Percentiles rank a stretch among this genome's conserved stretches.
These are phyloP conservation scores for Allium cepa DNA, from an alignment of 106 monocot species.

Conservation along the genomic window DNA sequence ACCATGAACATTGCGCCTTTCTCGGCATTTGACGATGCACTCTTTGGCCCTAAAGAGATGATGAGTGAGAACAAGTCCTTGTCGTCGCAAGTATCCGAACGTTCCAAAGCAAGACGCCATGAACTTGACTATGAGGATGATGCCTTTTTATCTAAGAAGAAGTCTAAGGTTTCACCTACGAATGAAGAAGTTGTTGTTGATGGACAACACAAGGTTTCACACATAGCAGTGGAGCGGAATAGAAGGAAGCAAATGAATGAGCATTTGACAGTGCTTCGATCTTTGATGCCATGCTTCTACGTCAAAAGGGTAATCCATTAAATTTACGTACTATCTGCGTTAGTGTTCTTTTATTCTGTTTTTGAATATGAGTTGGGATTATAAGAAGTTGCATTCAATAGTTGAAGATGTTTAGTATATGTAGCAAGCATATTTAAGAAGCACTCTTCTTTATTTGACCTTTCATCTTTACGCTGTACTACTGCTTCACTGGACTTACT, in stretches of 20 bases:
- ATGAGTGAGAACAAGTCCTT: not conserved
- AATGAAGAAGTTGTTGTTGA: not conserved
- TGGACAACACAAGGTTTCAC: slow-evolving; percentile 50
- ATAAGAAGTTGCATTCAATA: too few species aligned
- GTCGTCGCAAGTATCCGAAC: not conserved
- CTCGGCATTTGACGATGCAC: slow-evolving; percentile 12
- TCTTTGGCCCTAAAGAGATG: slow-evolving; percentile 8
- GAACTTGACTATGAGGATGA: slow-evolving; percentile 23
- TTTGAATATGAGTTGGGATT: too few species aligned
- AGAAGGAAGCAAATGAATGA: slow-evolving; percentile 95
- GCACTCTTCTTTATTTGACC: too few species aligned
- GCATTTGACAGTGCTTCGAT: slow-evolving; percentile 40
- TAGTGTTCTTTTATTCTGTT: too few species aligned
- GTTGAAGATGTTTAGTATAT: too few species aligned
- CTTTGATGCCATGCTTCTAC: slow-evolving; percentile 88
- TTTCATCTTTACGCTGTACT: too few species aligned
- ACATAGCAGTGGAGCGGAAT: slow-evolving; percentile 90
- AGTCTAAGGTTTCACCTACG: slow-evolving; percentile 17
- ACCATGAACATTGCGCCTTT: slow-evolving; percentile 6
- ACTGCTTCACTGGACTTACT: too few species aligned
- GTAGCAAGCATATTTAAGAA: too few species aligned
- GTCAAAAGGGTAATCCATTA: slow-evolving; percentile 59
- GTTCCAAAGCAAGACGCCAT: not conserved
- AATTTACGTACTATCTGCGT: too few species aligned
- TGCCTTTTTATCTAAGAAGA: slow-evolving; percentile 23